Evolutionary conservation across 129 eudicot genomes (phyloP).

Genomic region (Gnaphalium uliginosum): DNA sequence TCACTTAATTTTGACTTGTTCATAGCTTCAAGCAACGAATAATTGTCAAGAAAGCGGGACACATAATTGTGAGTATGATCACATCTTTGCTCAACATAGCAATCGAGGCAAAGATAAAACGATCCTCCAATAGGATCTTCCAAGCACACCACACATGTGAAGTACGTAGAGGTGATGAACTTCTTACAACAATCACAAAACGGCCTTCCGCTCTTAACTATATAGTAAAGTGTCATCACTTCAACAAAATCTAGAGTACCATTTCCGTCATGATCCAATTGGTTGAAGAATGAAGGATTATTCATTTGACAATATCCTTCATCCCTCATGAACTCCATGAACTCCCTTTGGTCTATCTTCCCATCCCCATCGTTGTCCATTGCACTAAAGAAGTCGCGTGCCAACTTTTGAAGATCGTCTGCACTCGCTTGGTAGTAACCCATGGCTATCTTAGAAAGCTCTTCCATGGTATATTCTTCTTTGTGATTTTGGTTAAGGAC

Average conservation of each 20-base stretch:
- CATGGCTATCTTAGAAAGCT: constrained; percentile 39
- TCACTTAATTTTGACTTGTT: constrained; percentile 14
- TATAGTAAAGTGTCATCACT: constrained; percentile 53
- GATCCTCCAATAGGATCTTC: constrained; percentile 15
- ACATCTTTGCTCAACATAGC: constrained; percentile 15
- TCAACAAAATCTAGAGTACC: constrained; percentile 47
- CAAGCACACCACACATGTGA: constrained; percentile 46
- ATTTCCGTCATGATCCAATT: constrained; percentile 35
- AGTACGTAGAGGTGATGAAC: constrained; percentile 40
- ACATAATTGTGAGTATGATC: constrained; percentile 27
- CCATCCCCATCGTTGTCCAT: constrained; percentile 51
- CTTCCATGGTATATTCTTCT: constrained; percentile 33
- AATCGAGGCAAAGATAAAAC: constrained; percentile 31
- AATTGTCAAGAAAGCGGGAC: constrained; percentile 44
- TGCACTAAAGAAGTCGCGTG: constrained; percentile 39
- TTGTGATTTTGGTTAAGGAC: constrained; percentile 1
- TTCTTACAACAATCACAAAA: constrained; percentile 40
- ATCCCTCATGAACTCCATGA: constrained; percentile 36
- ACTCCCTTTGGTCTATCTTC: constrained; percentile 38
- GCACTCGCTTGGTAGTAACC: constrained; percentile 44
- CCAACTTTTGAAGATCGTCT: constrained; percentile 22
- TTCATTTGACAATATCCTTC: constrained; percentile 41
- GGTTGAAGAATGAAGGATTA: constrained; percentile 29
- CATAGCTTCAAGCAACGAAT: constrained; percentile 40
- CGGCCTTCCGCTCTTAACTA: constrained; percentile 54